A percentile compares a stretch with the other conserved stretches of the same genome.
Conservation (phyloP, 2,329 filamentous ascomycete species). For the Sordariomycetes sp. region DNA sequence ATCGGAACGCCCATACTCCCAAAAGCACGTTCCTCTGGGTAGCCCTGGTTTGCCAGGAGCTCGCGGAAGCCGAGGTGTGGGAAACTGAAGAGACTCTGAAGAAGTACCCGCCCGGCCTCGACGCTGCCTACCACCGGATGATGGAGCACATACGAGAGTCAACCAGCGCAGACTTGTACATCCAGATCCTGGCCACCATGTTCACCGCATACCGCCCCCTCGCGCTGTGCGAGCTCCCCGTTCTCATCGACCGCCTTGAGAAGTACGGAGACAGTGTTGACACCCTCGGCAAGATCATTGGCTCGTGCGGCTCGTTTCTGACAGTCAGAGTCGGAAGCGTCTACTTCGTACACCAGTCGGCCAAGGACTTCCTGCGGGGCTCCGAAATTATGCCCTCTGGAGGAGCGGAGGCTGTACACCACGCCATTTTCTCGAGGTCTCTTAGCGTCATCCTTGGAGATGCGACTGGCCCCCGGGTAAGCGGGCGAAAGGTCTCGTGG, state of each 20-base stretch:
- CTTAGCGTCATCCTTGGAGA: no score
- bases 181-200: slow-evolving; percentile 19
- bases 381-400: slow-evolving; percentile 15
- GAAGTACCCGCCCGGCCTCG: slow-evolving; percentile 20
- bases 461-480: no score
- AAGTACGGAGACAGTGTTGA: slow-evolving; percentile 7
- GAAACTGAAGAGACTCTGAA: slow-evolving; percentile 10
- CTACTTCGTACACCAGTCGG: slow-evolving; percentile 30
- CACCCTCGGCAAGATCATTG: slow-evolving; percentile 17
- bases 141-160: slow-evolving; percentile 17
- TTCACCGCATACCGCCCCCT: slow-evolving; percentile 23
- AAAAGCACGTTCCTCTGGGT: slow-evolving; percentile 28
- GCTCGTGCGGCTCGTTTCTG: slow-evolving; percentile 24
- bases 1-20: slow-evolving; percentile 21
- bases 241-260: slow-evolving; percentile 10
- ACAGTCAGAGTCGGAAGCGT: slow-evolving; percentile 17
- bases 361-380: slow-evolving; percentile 25
- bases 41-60: slow-evolving; percentile 10
- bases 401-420: slow-evolving; percentile 15
- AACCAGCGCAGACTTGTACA: slow-evolving; percentile 18
- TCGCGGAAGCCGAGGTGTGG: background rate
- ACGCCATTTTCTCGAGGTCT: slow-evolving; percentile 20
- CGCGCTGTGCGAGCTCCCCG: slow-evolving; percentile 18
- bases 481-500: no score
- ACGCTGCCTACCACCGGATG: slow-evolving; percentile 26